Evolutionary conservation across 169 alveolate species (phyloP).

Genomic region (Plasmodium fragile): DNA sequence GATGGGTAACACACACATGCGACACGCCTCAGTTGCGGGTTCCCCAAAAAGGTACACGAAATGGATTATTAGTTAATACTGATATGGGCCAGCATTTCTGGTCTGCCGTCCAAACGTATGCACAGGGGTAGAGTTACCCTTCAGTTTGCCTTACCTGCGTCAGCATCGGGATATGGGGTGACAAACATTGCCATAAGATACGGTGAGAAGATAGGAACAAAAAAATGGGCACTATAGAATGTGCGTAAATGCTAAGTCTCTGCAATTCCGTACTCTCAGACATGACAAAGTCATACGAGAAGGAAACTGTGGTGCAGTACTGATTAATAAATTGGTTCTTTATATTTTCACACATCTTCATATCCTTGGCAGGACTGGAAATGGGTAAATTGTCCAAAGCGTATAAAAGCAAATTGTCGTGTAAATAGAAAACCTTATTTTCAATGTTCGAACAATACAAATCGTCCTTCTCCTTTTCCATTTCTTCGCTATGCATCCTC

Average conservation of each 20-base stretch:
- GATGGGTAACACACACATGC: not conserved
- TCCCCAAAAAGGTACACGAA: not conserved
- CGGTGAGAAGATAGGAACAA: slow-evolving; percentile 71
- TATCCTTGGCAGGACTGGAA: slow-evolving; percentile 56
- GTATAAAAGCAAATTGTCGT: slow-evolving; percentile 74
- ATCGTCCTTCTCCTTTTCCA: slow-evolving; percentile 19
- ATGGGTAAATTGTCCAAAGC: slow-evolving; percentile 31
- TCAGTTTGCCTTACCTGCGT: slow-evolving; percentile 15
- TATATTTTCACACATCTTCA: slow-evolving; percentile 67
- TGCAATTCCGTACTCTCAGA: slow-evolving; percentile 40
- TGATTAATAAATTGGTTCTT: slow-evolving; percentile 47
- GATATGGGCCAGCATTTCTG: not conserved
- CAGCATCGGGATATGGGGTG: slow-evolving; percentile 63
- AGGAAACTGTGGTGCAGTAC: slow-evolving; percentile 5
- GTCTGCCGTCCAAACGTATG: not conserved
- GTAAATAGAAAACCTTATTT: slow-evolving; percentile 68
- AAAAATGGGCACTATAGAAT: slow-evolving; percentile 51
- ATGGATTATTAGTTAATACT: not conserved
- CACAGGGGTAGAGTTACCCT: not conserved
- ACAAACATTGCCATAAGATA: slow-evolving; percentile 50
- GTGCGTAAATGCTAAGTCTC: slow-evolving; percentile 54
- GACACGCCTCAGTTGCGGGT: not conserved
- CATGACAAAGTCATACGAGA: slow-evolving; percentile 22
- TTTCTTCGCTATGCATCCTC: slow-evolving; percentile 37
- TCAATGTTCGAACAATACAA: slow-evolving; percentile 32